Conservation (phyloP, 208 protist species). For the Balamuthia mandrillaris region DNA sequence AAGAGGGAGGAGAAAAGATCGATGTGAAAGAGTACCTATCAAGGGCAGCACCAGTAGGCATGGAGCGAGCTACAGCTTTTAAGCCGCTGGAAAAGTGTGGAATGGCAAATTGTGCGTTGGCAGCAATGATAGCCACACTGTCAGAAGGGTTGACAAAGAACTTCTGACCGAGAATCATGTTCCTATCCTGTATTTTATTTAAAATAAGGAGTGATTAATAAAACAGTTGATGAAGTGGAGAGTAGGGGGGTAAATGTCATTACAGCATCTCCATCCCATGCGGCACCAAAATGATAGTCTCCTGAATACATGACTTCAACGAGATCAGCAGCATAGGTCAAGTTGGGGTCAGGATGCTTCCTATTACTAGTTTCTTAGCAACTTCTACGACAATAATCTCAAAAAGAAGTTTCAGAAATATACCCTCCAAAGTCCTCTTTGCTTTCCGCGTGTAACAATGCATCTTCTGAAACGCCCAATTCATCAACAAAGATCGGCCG, state of each 20-base stretch:
- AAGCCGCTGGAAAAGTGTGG: slow-evolving; percentile 86
- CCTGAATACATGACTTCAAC: slow-evolving; percentile 83
- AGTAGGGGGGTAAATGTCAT: not conserved
- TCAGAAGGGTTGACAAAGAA: slow-evolving; percentile 97
- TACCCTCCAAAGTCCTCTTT: slow-evolving; percentile 87
- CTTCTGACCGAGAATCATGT: slow-evolving; percentile 92
- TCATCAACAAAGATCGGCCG: slow-evolving; percentile 83
- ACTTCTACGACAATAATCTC: not conserved
- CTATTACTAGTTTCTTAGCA: slow-evolving; percentile 39
- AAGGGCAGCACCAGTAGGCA: slow-evolving; percentile 90
- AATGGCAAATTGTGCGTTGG: slow-evolving; percentile 80
- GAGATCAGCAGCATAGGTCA: slow-evolving; percentile 91
- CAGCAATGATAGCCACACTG: slow-evolving; percentile 91
- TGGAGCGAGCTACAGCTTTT: slow-evolving; percentile 87
- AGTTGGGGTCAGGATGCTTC: slow-evolving; percentile 95
- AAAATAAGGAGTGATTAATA: not conserved
- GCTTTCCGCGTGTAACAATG: slow-evolving; percentile 65
- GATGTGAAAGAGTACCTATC: no score
- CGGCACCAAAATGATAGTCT: slow-evolving; percentile 86
- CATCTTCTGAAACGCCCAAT: slow-evolving; percentile 75
- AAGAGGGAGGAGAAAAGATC: no score
- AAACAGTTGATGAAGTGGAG: not conserved
- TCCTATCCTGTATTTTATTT: slow-evolving; percentile 80
- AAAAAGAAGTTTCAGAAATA: not conserved
- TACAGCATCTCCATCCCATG: slow-evolving; percentile 92